phyloP scores from a whole-genome alignment of 768 basidiomycete species.

The Tubosaeta sp. region DNA sequence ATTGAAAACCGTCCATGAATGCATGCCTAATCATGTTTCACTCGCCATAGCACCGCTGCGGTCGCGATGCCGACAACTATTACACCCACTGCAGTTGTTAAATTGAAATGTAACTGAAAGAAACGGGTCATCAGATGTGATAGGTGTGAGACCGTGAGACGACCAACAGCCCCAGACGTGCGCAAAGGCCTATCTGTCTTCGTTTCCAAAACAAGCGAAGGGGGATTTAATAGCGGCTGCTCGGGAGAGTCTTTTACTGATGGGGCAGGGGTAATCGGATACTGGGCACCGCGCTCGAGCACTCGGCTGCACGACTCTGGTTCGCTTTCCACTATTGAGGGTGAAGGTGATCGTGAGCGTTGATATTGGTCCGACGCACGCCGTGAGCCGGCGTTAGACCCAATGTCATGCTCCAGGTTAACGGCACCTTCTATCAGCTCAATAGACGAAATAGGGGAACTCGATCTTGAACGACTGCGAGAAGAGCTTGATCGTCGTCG shows the following conservation, averaged over 20 bases:
- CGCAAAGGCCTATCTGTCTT: conserved; percentile 17
- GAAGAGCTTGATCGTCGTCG: conserved; percentile 43
- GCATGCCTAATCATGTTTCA: conserved; percentile 41
- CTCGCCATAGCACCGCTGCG: conserved; percentile 70
- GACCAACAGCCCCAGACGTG: conserved; percentile 27
- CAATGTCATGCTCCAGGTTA: conserved; percentile 14
- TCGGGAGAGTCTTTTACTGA: conserved; percentile 30
- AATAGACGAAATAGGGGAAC: conserved; percentile 32
- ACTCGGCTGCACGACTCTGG: conserved; percentile 21
- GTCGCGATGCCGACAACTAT: conserved; percentile 64
- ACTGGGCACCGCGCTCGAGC: conserved; percentile 19
- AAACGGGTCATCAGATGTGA: conserved; percentile 18
- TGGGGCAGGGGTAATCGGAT: conserved; percentile 29
- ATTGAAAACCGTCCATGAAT: conserved; percentile 15
- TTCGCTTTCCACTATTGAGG: conserved; percentile 29
- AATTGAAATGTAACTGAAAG: conserved; percentile 27
- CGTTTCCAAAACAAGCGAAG: conserved; percentile 8
- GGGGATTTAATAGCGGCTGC: conserved; percentile 11
- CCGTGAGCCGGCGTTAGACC: conserved; percentile 19
- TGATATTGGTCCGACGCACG: conserved; percentile 21
- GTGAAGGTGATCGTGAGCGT: conserved; percentile 29
- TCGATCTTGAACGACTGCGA: conserved; percentile 35
- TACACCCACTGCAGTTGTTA: conserved; percentile 58
- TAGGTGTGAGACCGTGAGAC: conserved; percentile 14
- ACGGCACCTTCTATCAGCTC: conserved; percentile 31